phyloP scores from a whole-genome alignment of 306 rosid species.

The Vigna trinervia region DNA sequence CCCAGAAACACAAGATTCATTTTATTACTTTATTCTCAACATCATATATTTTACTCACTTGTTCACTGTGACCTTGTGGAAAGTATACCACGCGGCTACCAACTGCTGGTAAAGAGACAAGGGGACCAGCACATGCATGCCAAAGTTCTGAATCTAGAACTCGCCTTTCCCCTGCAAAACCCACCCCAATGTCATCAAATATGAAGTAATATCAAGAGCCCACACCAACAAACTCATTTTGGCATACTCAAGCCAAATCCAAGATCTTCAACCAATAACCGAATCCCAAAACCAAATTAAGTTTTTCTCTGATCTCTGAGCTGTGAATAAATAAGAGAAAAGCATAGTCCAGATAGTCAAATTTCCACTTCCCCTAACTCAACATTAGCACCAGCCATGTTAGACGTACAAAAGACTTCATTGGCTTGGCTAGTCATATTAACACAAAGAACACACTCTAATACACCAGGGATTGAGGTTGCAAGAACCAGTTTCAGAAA shows the following conservation, averaged over 20 bases:
- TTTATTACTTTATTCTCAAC: constrained; percentile 42
- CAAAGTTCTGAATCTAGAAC: constrained; percentile 96
- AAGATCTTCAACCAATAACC: constrained; percentile 42
- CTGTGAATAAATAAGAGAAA: constrained; percentile 28
- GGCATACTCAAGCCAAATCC: constrained; percentile 37
- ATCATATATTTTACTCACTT: constrained; percentile 56
- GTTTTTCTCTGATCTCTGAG: constrained; percentile 32
- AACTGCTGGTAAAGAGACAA: constrained; percentile 85
- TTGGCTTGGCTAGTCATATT: constrained; percentile 15
- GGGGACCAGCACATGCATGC: constrained; percentile 99
- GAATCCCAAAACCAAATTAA: constrained; percentile 46
- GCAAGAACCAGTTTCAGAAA: constrained; percentile 21
- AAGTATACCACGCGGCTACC: constrained; percentile 95
- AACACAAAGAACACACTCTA: background rate
- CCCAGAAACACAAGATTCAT: constrained; percentile 43
- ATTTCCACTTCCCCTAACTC: constrained; percentile 17
- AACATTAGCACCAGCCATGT: constrained; percentile 9
- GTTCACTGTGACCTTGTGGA: constrained; percentile 98
- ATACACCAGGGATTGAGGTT: background rate
- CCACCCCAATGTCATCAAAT: constrained; percentile 37
- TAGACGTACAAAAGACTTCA: constrained; percentile 11
- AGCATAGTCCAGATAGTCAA: constrained; percentile 3
- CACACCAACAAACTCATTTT: constrained; percentile 32
- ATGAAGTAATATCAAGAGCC: constrained; percentile 30
- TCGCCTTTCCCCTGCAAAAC: constrained; percentile 84